Evolutionary conservation across 2,329 filamentous ascomycete genomes (phyloP), one percentile per base, ranked within the genome.

Genomic region (Talaromyces sp.): DNA sequence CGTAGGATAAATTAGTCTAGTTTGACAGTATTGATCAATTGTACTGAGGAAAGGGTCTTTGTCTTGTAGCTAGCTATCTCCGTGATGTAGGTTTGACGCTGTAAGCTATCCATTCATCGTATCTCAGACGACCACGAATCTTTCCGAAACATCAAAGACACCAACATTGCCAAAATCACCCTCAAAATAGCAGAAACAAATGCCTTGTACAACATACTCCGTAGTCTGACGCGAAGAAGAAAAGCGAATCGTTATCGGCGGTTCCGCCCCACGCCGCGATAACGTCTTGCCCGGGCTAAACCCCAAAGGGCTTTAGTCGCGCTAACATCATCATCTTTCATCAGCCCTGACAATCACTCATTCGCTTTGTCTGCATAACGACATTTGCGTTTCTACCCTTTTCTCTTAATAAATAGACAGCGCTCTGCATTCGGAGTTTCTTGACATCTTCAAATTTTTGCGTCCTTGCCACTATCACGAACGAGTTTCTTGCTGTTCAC

Each of bases 231-330:
- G n/a, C n/a, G 10, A 25, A 39, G 19, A 15, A 37, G 22, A 17
- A 39, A 27, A 7, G 31, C 11, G 15, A 54, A 54, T 37, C 31
- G 52, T 56, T 56, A 56, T 56, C 52, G 31, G 33, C 33, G 5
- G 39, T 56, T 37, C 39, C 37, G 39, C 56, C 56, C 56, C 56
- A 59, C 56, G 22, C 19, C 41, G 15, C 39, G 56, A 45, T 45
- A 45, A 59, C 39, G 39, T 25, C 56, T 59, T 59, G 8, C 22
- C 37, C 56, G 56, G 6, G 13, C 54, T 39, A 39, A 57, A 39
- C 56, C 54, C 13, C 37, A 39, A 63, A 54, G 49, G 52, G 61
- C 61, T 47, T 50, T 45, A 58, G 54, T 58, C 45, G 43, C 56
- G 39, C 33, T 41, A 49, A 41, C 52, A 45, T 49, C 61, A 31